phyloP scores from a whole-genome alignment of 1,139 yeast species.

The Blastobotrys aristatus region DNA sequence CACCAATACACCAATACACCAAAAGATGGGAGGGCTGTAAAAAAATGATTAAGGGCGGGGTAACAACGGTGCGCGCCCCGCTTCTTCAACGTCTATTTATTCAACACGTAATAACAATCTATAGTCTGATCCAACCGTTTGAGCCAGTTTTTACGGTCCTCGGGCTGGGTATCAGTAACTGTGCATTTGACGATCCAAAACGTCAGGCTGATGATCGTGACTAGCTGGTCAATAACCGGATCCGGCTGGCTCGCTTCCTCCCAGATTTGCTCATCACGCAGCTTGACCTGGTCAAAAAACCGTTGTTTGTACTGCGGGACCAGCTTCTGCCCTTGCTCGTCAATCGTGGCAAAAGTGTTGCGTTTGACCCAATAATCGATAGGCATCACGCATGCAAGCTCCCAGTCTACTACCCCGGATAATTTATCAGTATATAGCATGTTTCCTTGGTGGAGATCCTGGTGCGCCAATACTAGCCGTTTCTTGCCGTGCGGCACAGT shows the following conservation, averaged over 20 bases:
- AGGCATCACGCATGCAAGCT: slow-evolving; percentile 9
- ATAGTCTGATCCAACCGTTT: slow-evolving; percentile 1
- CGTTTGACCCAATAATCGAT: slow-evolving; percentile 13
- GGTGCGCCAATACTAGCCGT: slow-evolving; percentile 13
- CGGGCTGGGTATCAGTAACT: slow-evolving; percentile 11
- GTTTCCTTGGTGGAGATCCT: slow-evolving; percentile 16
- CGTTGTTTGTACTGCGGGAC: not conserved
- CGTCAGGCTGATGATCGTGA: slow-evolving; percentile 9
- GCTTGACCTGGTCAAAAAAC: slow-evolving; percentile 6
- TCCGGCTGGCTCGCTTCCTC: slow-evolving; percentile 3
- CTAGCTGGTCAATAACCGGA: slow-evolving; percentile 4
- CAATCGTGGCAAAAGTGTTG: slow-evolving; percentile 6
- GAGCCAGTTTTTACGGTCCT: slow-evolving; percentile 9
- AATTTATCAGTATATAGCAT: slow-evolving; percentile 10
- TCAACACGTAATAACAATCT: not conserved
- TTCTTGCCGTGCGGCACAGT: slow-evolving; percentile 1
- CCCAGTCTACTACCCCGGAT: slow-evolving; percentile 16
- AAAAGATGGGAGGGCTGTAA: no score
- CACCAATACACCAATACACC: no score
- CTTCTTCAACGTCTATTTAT: no score
- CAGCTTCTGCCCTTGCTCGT: not conserved
- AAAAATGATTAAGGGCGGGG: no score
- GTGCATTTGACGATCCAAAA: slow-evolving; percentile 15
- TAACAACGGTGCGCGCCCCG: no score
- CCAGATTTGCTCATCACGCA: slow-evolving; percentile 2